Evolutionary conservation across 2,329 filamentous ascomycete species (phyloP), one percentile per base, ranked within the genome.

Genomic region (Beauveria sp.): DNA sequence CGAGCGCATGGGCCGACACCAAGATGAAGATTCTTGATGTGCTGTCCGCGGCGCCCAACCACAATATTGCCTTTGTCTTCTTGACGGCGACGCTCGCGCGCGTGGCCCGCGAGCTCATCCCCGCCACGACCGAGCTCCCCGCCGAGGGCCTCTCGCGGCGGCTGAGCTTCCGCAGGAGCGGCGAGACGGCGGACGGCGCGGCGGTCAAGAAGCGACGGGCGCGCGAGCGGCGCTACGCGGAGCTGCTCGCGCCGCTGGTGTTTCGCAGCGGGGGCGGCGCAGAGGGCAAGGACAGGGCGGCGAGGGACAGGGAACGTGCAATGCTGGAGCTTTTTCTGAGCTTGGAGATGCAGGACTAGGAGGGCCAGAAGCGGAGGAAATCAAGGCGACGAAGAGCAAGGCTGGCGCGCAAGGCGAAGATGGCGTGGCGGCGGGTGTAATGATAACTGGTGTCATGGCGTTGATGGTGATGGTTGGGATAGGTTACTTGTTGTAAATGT

Each of bases 51-150:
- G 81, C 85, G 0, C 89, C 91, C 0, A 87, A 88, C 55, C 89
- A 96, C 74, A 95, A 91, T 70, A 93, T 96, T 60, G 89, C 89
- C 0, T 96, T 97, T 69, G 89, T 96, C 2, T 92, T 97, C 65
- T 77, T 97, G 18, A 91, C 88, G 0, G 86, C 90, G 9, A 93
- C 92, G 74, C 79, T 97, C 1, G 75, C 79, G 2, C 78, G 79
- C 4, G 74, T 84, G 1, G 75, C 79, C 1, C 71, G 75, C 0
- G 83, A 86, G 60, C 72, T 86, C 6, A 72, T 71, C 70, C 46
- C 80, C 67, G 26, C 53, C 68, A 78, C 63, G 63, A 69, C 45
- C 53, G 79, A 63, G 64, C 66, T 63, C 50, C 66, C 66, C 47
- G 47, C 65, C 28, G 56, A 70, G 1, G 1, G 75, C 0, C 71